phyloP scores from a whole-genome alignment of 768 basidiomycete genomes.

The Panaeolus cyanescens region DNA sequence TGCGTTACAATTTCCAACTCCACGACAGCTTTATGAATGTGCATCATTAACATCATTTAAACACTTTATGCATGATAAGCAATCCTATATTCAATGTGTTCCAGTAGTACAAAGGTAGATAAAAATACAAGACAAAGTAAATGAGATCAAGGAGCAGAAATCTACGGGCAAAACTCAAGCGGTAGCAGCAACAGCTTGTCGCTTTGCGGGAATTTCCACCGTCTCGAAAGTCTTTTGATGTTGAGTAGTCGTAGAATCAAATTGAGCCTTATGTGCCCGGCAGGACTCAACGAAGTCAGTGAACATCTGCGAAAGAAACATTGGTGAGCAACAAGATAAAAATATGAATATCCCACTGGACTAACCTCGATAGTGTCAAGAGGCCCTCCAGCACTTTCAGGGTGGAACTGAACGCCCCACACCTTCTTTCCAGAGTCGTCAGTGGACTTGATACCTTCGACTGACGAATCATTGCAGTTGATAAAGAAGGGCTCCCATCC shows the following conservation, averaged over 20 bases:
- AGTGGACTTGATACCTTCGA: conserved; percentile 98
- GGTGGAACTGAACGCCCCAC: conserved; percentile 99
- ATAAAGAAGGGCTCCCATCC: conserved; percentile 99
- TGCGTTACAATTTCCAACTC: background rate
- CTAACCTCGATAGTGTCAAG: conserved; percentile 95
- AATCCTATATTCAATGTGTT: background rate
- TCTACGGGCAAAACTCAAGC: conserved; percentile 15
- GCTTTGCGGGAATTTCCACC: conserved; percentile 22
- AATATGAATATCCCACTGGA: background rate
- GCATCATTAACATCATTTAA: no score
- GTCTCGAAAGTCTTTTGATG: conserved; percentile 1
- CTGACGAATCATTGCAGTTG: conserved; percentile 98
- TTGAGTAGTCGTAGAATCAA: conserved; percentile 18
- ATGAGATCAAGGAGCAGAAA: background rate
- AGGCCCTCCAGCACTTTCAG: conserved; percentile 97
- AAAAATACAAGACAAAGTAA: conserved; percentile 6
- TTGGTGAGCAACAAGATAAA: conserved; percentile 6
- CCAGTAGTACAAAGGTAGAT: conserved; percentile 2
- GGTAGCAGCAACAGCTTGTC: conserved; percentile 29
- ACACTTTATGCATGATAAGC: no score
- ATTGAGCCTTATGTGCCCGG: conserved; percentile 50
- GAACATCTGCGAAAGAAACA: conserved; percentile 69
- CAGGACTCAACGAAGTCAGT: conserved; percentile 89
- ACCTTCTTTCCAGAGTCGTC: conserved; percentile 84
- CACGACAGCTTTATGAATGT: background rate